phyloP scores from a whole-genome alignment of 345 rosid genomes.

The Salix arbutifolia region DNA sequence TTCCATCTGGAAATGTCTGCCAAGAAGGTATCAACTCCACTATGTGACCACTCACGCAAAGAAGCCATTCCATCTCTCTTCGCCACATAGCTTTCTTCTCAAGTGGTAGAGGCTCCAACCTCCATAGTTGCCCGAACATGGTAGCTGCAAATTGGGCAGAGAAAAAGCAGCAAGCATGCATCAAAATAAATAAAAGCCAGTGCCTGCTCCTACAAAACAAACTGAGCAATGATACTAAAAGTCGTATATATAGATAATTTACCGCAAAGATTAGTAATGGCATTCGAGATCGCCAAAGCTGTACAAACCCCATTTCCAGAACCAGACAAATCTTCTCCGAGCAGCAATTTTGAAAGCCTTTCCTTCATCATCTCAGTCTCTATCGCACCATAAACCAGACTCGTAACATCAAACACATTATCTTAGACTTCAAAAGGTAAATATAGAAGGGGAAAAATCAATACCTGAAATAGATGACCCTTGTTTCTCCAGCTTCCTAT shows the following conservation, averaged over 20 bases:
- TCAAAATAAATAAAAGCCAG: constrained; percentile 8
- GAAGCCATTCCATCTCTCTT: constrained; percentile 97
- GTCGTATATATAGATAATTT: constrained; percentile 12
- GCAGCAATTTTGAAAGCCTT: constrained; percentile 85
- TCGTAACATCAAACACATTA: constrained; percentile 10
- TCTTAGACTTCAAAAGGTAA: not conserved
- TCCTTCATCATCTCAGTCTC: constrained; percentile 97
- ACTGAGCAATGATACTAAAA: not conserved
- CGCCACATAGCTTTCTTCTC: constrained; percentile 97
- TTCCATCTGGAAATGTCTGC: constrained; percentile 97
- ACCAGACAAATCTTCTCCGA: constrained; percentile 99
- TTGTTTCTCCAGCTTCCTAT: constrained; percentile 41
- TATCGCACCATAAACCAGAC: constrained; percentile 24
- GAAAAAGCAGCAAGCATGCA: constrained; percentile 3
- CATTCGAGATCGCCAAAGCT: constrained; percentile 89
- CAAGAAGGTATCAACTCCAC: constrained; percentile 90
- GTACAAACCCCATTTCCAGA: constrained; percentile 93
- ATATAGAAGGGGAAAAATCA: constrained; percentile 8
- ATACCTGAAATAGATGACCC: constrained; percentile 60
- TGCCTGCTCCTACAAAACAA: not conserved
- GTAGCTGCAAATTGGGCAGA: constrained; percentile 53
- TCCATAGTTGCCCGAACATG: constrained; percentile 95
- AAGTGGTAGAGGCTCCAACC: constrained; percentile 68
- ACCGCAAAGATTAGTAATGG: constrained; percentile 98
- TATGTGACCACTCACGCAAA: constrained; percentile 86